Conservation (phyloP, 1,284 basidiomycete genomes). For the Ceratobasidium sp. region DNA sequence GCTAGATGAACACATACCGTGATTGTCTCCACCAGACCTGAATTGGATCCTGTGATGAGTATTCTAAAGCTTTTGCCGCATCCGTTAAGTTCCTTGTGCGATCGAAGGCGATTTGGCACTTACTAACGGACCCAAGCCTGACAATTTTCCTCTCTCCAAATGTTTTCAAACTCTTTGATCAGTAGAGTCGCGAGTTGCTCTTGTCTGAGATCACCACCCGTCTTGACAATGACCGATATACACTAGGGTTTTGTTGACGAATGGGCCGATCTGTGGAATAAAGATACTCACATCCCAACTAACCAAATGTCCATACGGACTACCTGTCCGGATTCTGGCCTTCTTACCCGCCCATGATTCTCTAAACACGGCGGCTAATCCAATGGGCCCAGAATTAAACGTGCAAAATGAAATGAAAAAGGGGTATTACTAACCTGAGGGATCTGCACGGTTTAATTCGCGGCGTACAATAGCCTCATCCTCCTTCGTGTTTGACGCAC, state of each 20-base stretch:
- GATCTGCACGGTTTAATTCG: slow-evolving; percentile 96
- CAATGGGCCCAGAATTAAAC: background rate
- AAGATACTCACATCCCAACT: slow-evolving; percentile 57
- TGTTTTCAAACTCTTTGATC: slow-evolving; percentile 86
- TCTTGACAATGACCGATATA: slow-evolving; percentile 97
- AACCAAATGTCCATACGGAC: slow-evolving; percentile 95
- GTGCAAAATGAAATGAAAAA: slow-evolving; percentile 20
- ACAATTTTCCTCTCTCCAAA: slow-evolving; percentile 93
- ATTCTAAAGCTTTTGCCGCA: slow-evolving; percentile 67
- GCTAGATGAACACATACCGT: slow-evolving; percentile 52
- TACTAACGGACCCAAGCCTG: slow-evolving; percentile 92
- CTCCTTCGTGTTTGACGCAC: slow-evolving; percentile 67
- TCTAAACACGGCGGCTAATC: slow-evolving; percentile 78
- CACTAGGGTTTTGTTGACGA: slow-evolving; percentile 66
- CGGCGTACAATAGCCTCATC: slow-evolving; percentile 90
- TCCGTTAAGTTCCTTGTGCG: slow-evolving; percentile 3
- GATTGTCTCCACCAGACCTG: slow-evolving; percentile 75
- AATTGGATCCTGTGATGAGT: slow-evolving; percentile 89
- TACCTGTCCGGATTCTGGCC: slow-evolving; percentile 87
- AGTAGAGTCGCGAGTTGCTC: slow-evolving; percentile 97
- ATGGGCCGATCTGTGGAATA: slow-evolving; percentile 55
- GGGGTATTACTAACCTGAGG: slow-evolving; percentile 64
- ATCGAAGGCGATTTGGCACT: slow-evolving; percentile 49
- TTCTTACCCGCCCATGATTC: slow-evolving; percentile 97
- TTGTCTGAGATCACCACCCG: slow-evolving; percentile 93